These are phyloP conservation scores for Oropetium thomaeum DNA, from an alignment of 176 grass and related monocot genomes.

Conservation along the genomic window DNA sequence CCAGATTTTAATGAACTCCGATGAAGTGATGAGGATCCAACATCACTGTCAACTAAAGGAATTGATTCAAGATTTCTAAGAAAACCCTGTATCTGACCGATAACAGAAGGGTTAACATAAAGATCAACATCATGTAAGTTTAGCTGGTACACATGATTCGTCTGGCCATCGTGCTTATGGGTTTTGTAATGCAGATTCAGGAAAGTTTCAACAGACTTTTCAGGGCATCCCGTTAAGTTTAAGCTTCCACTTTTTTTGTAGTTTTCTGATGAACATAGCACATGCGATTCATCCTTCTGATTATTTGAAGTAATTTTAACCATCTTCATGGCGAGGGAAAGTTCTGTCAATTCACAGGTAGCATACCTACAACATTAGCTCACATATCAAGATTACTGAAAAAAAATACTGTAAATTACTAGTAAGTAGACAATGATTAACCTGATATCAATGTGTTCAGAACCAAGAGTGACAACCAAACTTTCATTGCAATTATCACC, in stretches of 20 bases:
- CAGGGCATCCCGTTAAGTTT: conserved; percentile 17
- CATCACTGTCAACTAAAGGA: conserved; percentile 38
- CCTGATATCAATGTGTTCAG: conserved; percentile 59
- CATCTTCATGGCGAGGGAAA: conserved; percentile 48
- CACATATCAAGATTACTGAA: conserved; percentile 11
- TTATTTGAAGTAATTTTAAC: conserved; percentile 53
- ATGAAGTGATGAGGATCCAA: conserved; percentile 25
- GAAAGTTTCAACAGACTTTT: conserved; percentile 42
- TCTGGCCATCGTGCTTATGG: conserved; percentile 34
- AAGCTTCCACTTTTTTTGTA: conserved; percentile 6
- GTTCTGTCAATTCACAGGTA: conserved; percentile 48
- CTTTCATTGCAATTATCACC: conserved; percentile 48
- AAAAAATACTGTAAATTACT: conserved; percentile 17
- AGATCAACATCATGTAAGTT: conserved; percentile 66
- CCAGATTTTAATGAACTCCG: conserved; percentile 25
- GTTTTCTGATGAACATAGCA: conserved; percentile 62
- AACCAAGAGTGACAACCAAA: conserved; percentile 46
- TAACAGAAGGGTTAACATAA: conserved; percentile 72
- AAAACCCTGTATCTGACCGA: conserved; percentile 54
- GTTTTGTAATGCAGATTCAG: conserved; percentile 70
- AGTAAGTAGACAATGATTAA: conserved; percentile 38
- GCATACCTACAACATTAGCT: conserved; percentile 59
- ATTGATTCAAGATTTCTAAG: conserved; percentile 47
- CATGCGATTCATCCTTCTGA: conserved; percentile 41
- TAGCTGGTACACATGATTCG: conserved; percentile 51